phyloP scores from a whole-genome alignment of 1,139 yeast genomes.

The Debaryomyces nepalensis region DNA sequence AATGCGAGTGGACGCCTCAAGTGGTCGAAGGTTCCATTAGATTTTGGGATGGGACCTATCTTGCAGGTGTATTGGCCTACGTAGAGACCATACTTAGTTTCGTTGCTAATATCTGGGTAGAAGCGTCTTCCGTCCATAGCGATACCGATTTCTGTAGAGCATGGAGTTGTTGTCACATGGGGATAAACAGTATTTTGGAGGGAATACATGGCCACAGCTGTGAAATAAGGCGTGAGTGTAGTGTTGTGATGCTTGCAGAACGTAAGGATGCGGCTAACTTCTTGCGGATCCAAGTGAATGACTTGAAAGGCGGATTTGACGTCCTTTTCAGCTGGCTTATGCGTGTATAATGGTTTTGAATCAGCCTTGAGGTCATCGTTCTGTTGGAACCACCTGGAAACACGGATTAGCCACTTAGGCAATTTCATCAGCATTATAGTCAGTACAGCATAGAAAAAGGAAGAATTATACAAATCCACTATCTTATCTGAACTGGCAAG shows the following conservation, averaged over 20 bases:
- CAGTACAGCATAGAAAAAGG: constrained; percentile 15
- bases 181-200: constrained; percentile 29
- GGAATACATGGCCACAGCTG: constrained; percentile 23
- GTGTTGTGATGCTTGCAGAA: constrained; percentile 22
- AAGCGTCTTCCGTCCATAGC: constrained; percentile 35
- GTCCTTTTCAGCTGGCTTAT: constrained; percentile 17
- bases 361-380: constrained; percentile 16
- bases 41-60: constrained; percentile 20
- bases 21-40: constrained; percentile 7
- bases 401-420: constrained; percentile 17
- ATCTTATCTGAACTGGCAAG: constrained; percentile 11
- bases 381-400: neutral
- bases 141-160: constrained; percentile 21
- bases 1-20: constrained; percentile 15
- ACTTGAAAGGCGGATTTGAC: constrained; percentile 20
- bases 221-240: constrained; percentile 34
- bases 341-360: constrained; percentile 23
- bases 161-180: constrained; percentile 14
- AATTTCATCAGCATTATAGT: constrained; percentile 9
- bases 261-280: constrained; percentile 18
- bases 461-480: constrained; percentile 18
- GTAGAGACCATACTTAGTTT: constrained; percentile 24
- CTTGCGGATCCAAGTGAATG: constrained; percentile 19
- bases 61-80: constrained; percentile 20
- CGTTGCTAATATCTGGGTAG: constrained; percentile 19